Percentiles rank a stretch among this genome's conserved stretches.
Evolutionary conservation across 2,329 filamentous ascomycete genomes (phyloP).

Genomic region (Cladosporium sp.): DNA sequence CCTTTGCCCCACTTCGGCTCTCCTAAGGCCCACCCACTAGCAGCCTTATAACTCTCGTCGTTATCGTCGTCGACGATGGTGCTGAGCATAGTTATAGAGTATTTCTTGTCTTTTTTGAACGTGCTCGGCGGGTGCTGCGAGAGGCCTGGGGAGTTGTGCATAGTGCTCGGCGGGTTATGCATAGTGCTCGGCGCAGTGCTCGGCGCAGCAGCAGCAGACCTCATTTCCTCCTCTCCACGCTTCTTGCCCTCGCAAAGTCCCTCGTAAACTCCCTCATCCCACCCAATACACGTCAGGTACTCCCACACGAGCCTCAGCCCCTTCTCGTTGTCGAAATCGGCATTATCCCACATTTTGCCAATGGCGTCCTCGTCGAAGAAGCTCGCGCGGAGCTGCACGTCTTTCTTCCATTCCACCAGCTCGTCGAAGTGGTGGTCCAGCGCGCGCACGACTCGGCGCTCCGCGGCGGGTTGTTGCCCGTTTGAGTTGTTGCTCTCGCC

Average conservation of each 20-base stretch:
- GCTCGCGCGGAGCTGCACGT: slow-evolving; percentile 32
- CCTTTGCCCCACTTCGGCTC: too few species aligned
- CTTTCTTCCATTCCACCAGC: slow-evolving; percentile 39
- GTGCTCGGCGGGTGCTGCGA: too few species aligned
- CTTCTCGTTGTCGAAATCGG: slow-evolving; percentile 37
- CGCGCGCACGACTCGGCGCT: slow-evolving; percentile 28
- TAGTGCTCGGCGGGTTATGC: too few species aligned
- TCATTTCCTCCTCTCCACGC: too few species aligned
- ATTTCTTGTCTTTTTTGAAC: too few species aligned
- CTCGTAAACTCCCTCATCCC: slow-evolving; percentile 39
- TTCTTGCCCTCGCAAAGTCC: slow-evolving; percentile 28
- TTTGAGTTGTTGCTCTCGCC: slow-evolving; percentile 6
- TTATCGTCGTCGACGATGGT: too few species aligned
- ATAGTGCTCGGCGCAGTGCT: too few species aligned
- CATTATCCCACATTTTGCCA: slow-evolving; percentile 37
- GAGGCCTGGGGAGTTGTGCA: too few species aligned
- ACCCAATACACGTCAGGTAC: slow-evolving; percentile 43
- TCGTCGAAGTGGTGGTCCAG: slow-evolving; percentile 33
- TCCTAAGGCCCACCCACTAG: too few species aligned
- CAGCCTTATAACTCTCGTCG: too few species aligned
- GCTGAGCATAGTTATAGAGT: too few species aligned
- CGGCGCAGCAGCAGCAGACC: too few species aligned
- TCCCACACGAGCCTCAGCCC: slow-evolving; percentile 46
- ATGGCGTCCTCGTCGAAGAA: slow-evolving; percentile 36
- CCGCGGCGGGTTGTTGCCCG: slow-evolving; percentile 12